Conservation (phyloP, 2,329 filamentous ascomycete genomes). For the Phialophora chinensis region DNA sequence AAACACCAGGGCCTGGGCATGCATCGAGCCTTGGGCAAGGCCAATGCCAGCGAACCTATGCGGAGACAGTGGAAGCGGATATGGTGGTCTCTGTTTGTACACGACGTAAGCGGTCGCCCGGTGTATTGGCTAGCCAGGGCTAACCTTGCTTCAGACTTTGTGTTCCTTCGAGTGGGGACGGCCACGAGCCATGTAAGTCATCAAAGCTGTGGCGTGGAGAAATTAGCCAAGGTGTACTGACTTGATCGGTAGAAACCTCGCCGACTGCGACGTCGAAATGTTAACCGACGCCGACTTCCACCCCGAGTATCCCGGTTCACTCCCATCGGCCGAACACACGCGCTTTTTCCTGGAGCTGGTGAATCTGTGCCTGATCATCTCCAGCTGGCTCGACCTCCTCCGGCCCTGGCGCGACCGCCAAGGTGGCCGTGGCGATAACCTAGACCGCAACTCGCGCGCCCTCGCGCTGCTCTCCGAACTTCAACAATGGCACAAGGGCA, state of each 20-base stretch:
- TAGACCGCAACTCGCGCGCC: conserved; percentile 9
- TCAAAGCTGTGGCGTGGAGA: too few relatives aligned
- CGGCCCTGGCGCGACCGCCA: conserved; percentile 4
- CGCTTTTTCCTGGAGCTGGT: conserved; percentile 12
- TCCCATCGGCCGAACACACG: conserved; percentile 14
- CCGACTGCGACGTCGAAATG: too few relatives aligned
- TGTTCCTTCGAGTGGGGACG: too few relatives aligned
- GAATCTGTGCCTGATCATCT: conserved; percentile 16
- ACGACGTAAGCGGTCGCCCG: conserved; percentile 9
- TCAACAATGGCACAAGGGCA: conserved; percentile 5
- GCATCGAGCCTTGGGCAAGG: conserved; percentile 20
- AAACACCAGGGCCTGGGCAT: conserved; percentile 16
- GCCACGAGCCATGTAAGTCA: too few relatives aligned
- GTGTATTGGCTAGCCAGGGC: too few relatives aligned
- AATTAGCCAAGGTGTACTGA: too few relatives aligned
- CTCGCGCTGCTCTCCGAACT: conserved; percentile 9
- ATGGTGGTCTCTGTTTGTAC: conserved; percentile 21
- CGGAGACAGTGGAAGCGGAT: conserved; percentile 22
- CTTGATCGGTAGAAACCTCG: too few relatives aligned
- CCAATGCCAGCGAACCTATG: conserved; percentile 1
- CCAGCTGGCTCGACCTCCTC: conserved; percentile 15
- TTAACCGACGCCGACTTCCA: too few relatives aligned
- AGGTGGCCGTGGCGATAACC: neutral
- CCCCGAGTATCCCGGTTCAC: too few relatives aligned
- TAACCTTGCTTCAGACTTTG: too few relatives aligned